phyloP scores from a whole-genome alignment of 768 basidiomycete species.

The Tephrocybe sp. region DNA sequence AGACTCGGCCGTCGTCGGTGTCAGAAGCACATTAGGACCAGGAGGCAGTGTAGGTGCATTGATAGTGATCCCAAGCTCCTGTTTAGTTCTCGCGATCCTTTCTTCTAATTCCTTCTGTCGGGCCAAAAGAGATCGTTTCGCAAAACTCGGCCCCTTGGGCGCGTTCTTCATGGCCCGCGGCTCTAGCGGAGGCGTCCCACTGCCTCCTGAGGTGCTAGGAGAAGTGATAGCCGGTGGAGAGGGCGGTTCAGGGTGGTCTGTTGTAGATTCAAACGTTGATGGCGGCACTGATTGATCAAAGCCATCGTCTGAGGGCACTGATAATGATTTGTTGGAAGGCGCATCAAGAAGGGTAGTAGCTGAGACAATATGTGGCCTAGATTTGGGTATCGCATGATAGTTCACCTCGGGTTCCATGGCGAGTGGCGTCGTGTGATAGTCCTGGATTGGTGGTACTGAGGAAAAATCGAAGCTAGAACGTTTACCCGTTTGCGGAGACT shows the following conservation, averaged over 20 bases:
- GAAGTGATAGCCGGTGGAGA: neutral
- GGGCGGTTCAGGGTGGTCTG: neutral
- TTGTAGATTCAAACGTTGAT: neutral
- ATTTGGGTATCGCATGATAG: neutral
- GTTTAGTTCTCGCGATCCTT: constrained; percentile 33
- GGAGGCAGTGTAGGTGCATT: neutral
- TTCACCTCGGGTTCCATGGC: neutral
- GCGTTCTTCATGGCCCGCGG: constrained; percentile 36
- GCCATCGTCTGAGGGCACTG: neutral
- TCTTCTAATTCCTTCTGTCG: constrained; percentile 45
- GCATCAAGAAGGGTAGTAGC: neutral
- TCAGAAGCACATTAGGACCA: neutral
- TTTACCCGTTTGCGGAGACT: constrained; percentile 19
- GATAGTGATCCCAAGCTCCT: constrained; percentile 26
- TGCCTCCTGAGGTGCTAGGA: neutral
- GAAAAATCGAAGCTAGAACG: constrained; percentile 3
- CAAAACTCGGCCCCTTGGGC: constrained; percentile 34
- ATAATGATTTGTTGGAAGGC: neutral
- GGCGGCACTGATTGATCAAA: neutral
- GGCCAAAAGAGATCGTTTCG: constrained; percentile 35
- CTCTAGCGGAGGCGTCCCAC: constrained; percentile 28
- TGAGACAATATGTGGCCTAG: neutral
- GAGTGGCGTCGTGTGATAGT: neutral
- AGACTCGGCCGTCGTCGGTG: neutral
- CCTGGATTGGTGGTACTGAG: neutral